These are phyloP conservation scores for Austroboletus novae-zelandiae DNA, from an alignment of 1,284 basidiomycete genomes.

Conservation along the genomic window DNA sequence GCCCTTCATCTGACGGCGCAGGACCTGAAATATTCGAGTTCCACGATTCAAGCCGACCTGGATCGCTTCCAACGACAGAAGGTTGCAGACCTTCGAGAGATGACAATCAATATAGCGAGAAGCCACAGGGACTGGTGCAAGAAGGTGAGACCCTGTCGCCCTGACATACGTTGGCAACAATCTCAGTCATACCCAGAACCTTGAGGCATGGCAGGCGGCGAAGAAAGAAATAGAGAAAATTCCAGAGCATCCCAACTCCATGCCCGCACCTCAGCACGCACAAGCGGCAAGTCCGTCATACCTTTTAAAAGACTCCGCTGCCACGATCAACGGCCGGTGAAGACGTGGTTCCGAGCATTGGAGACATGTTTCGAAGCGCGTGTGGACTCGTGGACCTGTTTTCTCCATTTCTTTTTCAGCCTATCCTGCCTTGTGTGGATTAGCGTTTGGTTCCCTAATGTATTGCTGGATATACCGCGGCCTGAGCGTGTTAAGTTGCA, in stretches of 20 bases:
- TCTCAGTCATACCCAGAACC: conserved; percentile 59
- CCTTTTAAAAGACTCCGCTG: conserved; percentile 58
- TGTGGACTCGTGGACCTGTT: conserved; percentile 12
- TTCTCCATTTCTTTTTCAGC: neutral
- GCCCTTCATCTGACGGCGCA: conserved; percentile 86
- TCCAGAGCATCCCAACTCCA: conserved; percentile 81
- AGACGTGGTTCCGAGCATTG: conserved; percentile 12
- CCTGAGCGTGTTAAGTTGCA: conserved; percentile 6
- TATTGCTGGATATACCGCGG: conserved; percentile 24
- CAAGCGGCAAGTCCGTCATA: conserved; percentile 35
- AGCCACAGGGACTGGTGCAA: conserved; percentile 95
- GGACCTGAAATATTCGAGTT: conserved; percentile 93
- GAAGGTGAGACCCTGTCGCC: conserved; percentile 56
- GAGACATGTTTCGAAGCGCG: conserved; percentile 10
- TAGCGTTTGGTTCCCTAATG: conserved; percentile 23
- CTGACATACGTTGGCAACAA: conserved; percentile 7
- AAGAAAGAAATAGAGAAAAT: conserved; percentile 89
- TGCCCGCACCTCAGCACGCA: conserved; percentile 40
- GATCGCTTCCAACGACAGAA: conserved; percentile 99
- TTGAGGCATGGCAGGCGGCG: conserved; percentile 96
- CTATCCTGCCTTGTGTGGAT: conserved; percentile 12
- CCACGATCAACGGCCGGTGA: conserved; percentile 51
- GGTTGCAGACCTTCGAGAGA: conserved; percentile 90
- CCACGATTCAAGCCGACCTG: conserved; percentile 95
- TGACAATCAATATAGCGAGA: conserved; percentile 87